Evolutionary conservation across 306 rosid genomes (phyloP), one percentile per base, ranked within the genome.

Genomic region (Trifolium dubium): DNA sequence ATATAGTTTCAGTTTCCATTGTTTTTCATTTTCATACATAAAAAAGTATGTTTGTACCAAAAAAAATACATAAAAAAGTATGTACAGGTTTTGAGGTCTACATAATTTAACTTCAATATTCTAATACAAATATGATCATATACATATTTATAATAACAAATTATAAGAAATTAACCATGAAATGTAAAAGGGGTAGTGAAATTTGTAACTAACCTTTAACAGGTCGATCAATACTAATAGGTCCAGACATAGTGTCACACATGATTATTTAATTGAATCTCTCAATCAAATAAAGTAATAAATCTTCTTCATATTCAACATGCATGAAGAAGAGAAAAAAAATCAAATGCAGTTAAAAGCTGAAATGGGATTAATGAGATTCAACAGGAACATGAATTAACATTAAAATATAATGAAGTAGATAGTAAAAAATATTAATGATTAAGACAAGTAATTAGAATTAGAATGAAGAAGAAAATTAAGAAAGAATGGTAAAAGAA

Each of bases 241-340:
- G 77, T 69, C 44, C 81, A 28, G 97, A 69, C 84, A 83, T 71
- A 19, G 83, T 84, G 86, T 94, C 99, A 70, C 90, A 80, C 92
- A 88, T 90, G 85, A 79, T 88, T 85, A 41, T 70, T 69, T 70
- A 81, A 81, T 81, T 58, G 78, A 71, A 78, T 83, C 81, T 73
- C 74, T 23, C 23, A 23, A 23, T 23, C 23, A 23, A 23, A 23
- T 23, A 23, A 23, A 23, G 23, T 23, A 23, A 23, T 23, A 23
- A 23, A 23, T 23, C 40, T 11, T 40, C 17, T 41, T 66, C 54
- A 41, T 13, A 60, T 60, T 32, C 43, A 60, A 3, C 66, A 14
- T 60, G 12, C 66, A 60, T 65, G 37, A 18, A 64, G 14, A 6
- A 34, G 2, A 35, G 15, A 34, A n/a, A 7, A 2, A 47, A 14